These are phyloP conservation scores for Brassica juncea DNA, from an alignment of 345 rosid species.

Conservation along the genomic window DNA sequence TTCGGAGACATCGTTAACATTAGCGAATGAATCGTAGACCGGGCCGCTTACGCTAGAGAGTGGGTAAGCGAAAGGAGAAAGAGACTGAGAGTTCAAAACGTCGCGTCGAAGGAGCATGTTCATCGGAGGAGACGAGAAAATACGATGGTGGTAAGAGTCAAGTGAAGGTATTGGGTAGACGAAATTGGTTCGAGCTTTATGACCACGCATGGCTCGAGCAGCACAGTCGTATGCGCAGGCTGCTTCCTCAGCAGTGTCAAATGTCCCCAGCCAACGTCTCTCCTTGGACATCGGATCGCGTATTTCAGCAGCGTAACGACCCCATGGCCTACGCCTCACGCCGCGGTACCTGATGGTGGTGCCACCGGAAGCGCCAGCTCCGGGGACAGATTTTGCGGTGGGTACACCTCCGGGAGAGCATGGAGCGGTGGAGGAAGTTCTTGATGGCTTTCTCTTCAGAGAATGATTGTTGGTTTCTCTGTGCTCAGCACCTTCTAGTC, in stretches of 20 bases:
- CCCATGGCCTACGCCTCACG: constrained; percentile 96
- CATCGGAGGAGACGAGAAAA: constrained; percentile 45
- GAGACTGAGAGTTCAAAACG: constrained; percentile 44
- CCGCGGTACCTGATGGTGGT: constrained; percentile 82
- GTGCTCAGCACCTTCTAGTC: constrained; percentile 35
- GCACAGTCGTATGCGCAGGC: constrained; percentile 95
- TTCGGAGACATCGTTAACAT: constrained; percentile 16
- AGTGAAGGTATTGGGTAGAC: constrained; percentile 51
- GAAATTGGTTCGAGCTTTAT: constrained; percentile 91
- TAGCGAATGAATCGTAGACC: constrained; percentile 20
- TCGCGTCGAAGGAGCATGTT: constrained; percentile 68
- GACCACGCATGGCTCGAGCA: constrained; percentile 91
- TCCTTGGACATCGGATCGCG: constrained; percentile 91
- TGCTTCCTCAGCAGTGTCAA: constrained; percentile 97
- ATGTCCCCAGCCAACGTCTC: constrained; percentile 94
- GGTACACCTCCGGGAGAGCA: constrained; percentile 23
- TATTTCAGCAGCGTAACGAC: constrained; percentile 97
- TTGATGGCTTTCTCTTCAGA: constrained; percentile 37
- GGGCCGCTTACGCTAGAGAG: constrained; percentile 26
- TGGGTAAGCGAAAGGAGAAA: constrained; percentile 27
- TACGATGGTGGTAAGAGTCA: constrained; percentile 35
- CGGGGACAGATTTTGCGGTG: constrained; percentile 45
- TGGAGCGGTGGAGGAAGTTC: constrained; percentile 32
- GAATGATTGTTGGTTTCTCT: constrained; percentile 20
- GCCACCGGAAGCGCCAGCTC: constrained; percentile 39